Percentiles rank a stretch among this genome's conserved stretches.
Evolutionary conservation across 768 basidiomycete genomes (phyloP).

Genomic region (Pulveroboletus sp.): DNA sequence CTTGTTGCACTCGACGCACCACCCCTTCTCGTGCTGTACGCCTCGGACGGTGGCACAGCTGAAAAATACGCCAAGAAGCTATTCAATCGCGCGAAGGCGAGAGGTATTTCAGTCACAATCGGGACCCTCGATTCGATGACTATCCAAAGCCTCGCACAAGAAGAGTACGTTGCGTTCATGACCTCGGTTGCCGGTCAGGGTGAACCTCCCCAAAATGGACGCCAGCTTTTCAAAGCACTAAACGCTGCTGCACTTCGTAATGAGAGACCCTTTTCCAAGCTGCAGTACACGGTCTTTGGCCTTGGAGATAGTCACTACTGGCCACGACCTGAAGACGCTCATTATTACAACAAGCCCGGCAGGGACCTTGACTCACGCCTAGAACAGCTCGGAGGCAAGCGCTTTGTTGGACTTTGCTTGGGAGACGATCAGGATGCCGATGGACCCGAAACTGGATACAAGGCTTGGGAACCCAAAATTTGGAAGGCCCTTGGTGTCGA

Average conservation of each 20-base stretch:
- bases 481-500: slow-evolving; percentile 97
- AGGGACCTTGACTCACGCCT: slow-evolving; percentile 85
- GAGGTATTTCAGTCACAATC: slow-evolving; percentile 74
- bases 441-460: slow-evolving; percentile 94
- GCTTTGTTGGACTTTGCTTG: slow-evolving; percentile 71
- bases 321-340: slow-evolving; percentile 94
- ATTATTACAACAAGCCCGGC: slow-evolving; percentile 95
- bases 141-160: slow-evolving; percentile 67
- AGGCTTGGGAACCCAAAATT: slow-evolving; percentile 84
- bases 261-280: slow-evolving; percentile 54
- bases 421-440: slow-evolving; percentile 98
- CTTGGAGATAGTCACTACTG: slow-evolving; percentile 99
- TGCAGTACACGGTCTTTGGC: slow-evolving; percentile 82
- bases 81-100: slow-evolving; percentile 71
- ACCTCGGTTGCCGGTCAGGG: slow-evolving; percentile 96
- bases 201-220: slow-evolving; percentile 94
- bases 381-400: slow-evolving; percentile 72
- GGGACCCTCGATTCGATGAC: slow-evolving; percentile 78
- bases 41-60: slow-evolving; percentile 92
- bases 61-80: slow-evolving; percentile 94
- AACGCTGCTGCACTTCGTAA: slow-evolving; percentile 52
- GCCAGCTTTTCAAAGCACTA: slow-evolving; percentile 82
- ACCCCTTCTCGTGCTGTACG: slow-evolving; percentile 85
- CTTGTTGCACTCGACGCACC: slow-evolving; percentile 83
- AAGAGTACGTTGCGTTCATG: slow-evolving; percentile 75